Base-by-base conservation (phyloP, 768 basidiomycete species). In the Mycena alexandri region DNA sequence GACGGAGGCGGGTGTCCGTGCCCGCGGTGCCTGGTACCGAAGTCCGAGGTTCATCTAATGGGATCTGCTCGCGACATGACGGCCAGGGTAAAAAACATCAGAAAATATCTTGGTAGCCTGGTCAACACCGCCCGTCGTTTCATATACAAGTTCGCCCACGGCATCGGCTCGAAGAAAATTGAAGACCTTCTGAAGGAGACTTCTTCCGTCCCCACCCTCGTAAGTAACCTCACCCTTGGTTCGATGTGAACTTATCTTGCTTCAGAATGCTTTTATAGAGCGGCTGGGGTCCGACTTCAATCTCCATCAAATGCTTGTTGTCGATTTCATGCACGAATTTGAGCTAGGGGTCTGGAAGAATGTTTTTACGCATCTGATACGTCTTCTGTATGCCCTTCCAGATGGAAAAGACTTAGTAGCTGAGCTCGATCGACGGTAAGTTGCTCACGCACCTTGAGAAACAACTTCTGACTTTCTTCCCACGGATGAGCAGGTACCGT, bases 301-400 rank as follows among this genome's bases (percentile, higher is more conserved):
- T 33, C 53, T 79, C 3, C 78, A 74, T 47, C 19, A 16, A 4
- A 67, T 80, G 47, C 63, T 80, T 0, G 76, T 78, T 0, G 73
- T 78, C 16, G 81, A 84, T 57, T 60, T 81, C 1, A 71, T 83
- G 71, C 82, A 83, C 60, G 80, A 82, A 63, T 67, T 80, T 60
- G 79, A 82, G 47, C 67, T 81, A 0, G 80, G 82, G 0, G 75
- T 80, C 1, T 83, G 80, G 79, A 83, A 80, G 48, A 67, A 71
- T 0, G 36, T 81, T 0, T 71, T 82, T 6, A 75, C 63, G 0
- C 82, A 83, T 43, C 75, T 83, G 2, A 74, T 82, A 11, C 75
- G 75, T 0, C 73, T 83, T 11, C 53, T 83, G 14, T 52, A 80
- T 67, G 63, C 72, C 1, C 59, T 50, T 12, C 68, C 64, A 1